Conservation (phyloP, 2,329 filamentous ascomycete genomes). For the Paraconiothyrium sp. region DNA sequence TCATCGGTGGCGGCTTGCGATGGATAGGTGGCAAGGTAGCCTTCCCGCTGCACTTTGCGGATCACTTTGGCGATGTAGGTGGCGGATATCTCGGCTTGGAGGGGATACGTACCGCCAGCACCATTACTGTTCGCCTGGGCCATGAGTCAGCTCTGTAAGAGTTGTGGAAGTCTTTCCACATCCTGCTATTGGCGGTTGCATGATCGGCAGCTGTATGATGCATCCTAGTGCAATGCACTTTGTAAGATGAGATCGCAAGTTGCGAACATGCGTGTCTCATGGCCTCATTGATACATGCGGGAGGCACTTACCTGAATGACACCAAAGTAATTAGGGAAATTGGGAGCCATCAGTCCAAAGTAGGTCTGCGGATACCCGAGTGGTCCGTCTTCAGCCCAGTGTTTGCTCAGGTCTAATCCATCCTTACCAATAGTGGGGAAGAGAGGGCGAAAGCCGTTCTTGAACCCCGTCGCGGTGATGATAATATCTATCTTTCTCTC, state of each 20-base stretch:
- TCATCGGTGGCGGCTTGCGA: constrained; percentile 10
- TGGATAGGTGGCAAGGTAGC: constrained; percentile 12
- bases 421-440: constrained; percentile 9
- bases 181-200: no score
- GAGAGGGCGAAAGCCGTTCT: constrained; percentile 8
- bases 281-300: neutral
- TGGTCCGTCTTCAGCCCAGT: constrained; percentile 10
- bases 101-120: constrained; percentile 13
- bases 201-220: no score
- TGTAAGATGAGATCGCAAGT: no score
- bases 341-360: constrained; percentile 16
- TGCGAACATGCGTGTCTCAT: no score
- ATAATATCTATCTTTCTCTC: constrained; percentile 5
- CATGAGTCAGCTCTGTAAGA: neutral
- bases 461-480: constrained; percentile 15
- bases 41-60: constrained; percentile 15
- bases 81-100: constrained; percentile 13
- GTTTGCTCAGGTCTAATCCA: constrained; percentile 12
- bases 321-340: constrained; percentile 15
- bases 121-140: constrained; percentile 13
- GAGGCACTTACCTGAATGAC: neutral
- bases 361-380: constrained; percentile 16
- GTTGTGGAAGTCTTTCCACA: no score
- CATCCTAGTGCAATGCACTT: no score
- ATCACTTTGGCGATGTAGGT: constrained; percentile 17